Evolutionary conservation across 805 yeast species (phyloP), one percentile per base, ranked within the genome.

Genomic region (Scheffersomyces coipomensis): DNA sequence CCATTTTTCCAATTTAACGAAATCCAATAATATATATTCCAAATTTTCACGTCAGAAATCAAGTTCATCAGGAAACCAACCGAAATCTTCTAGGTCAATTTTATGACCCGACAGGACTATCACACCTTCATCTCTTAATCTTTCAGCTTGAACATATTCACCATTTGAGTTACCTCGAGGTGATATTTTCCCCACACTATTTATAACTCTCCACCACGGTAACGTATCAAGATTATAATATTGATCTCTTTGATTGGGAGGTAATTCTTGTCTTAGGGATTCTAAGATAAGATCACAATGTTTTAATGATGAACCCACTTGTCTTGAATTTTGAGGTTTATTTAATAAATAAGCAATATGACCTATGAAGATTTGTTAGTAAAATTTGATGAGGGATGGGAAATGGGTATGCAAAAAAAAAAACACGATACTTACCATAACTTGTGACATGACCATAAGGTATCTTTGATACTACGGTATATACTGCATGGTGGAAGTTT

Each of bases 131-230:
- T 45, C 52, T 15, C 56, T 42, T 17, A 85, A 59, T 34, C 52
- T 47, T 5, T 62, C 58, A 9, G 71, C 68, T 53, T 85, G 91
- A 17, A 53, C 47, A 10, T 52, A 46, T 37, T 75, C 78, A 1
- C 75, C 73, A 19, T 57, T 56, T 0, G 66, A 54, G 25, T 53
- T 60, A 8, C 54, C 76, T 32, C 85, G 55, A 2, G 75, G 73
- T 4, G 88, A 76, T 2, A 85, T 79, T 15, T 60, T 65, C 0
- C 93, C 93, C 13, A 75, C 60, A n/a, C 85, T 67, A 18, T 75
- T 72, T 8, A 86, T 65, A 1, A 86, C 85, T 25, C 95, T 61
- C 91, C 91, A 85, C 95, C 95, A 86, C 3, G 91, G 91, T 11
- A 85, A 73, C 8, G 62, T 64, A 2, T 48, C 57, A 8, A 51